A percentile compares a stretch with the other conserved stretches of the same genome.
phyloP scores from a whole-genome alignment of 345 rosid genomes.

The Lumnitzera racemosa region DNA sequence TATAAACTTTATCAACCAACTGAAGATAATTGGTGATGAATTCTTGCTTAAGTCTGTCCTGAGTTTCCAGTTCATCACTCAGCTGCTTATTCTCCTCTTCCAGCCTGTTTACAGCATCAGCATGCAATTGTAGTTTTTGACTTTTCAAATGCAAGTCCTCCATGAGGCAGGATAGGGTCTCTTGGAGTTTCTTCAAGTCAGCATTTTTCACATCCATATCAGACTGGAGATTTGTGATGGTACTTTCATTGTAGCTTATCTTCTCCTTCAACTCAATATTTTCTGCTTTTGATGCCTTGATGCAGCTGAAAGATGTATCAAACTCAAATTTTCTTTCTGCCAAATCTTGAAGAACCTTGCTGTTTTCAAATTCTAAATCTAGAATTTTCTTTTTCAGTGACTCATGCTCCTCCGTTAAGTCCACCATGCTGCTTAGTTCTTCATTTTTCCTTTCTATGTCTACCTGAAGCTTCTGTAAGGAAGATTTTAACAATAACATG shows the following conservation, averaged over 20 bases:
- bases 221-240: constrained; percentile 34
- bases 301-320: constrained; percentile 23
- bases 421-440: constrained; percentile 18
- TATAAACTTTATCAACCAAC: constrained; percentile 17
- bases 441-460: constrained; percentile 21
- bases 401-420: constrained; percentile 27
- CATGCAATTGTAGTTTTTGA: constrained; percentile 31
- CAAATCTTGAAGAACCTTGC: constrained; percentile 35
- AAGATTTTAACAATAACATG: constrained; percentile 19
- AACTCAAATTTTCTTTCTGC: constrained; percentile 35
- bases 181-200: constrained; percentile 37
- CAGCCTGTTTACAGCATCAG: constrained; percentile 25
- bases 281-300: constrained; percentile 22
- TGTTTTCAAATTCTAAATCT: constrained; percentile 29
- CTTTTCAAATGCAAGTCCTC: constrained; percentile 37
- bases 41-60: constrained; percentile 24
- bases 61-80: constrained; percentile 19
- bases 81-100: constrained; percentile 34
- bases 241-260: constrained; percentile 37
- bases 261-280: constrained; percentile 33
- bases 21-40: constrained; percentile 26
- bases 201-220: constrained; percentile 43
- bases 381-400: constrained; percentile 23
- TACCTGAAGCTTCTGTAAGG: constrained; percentile 14
- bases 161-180: constrained; percentile 32